phyloP scores from a whole-genome alignment of 192 early-diverging fungal genomes.

The Coemansia sp. region DNA sequence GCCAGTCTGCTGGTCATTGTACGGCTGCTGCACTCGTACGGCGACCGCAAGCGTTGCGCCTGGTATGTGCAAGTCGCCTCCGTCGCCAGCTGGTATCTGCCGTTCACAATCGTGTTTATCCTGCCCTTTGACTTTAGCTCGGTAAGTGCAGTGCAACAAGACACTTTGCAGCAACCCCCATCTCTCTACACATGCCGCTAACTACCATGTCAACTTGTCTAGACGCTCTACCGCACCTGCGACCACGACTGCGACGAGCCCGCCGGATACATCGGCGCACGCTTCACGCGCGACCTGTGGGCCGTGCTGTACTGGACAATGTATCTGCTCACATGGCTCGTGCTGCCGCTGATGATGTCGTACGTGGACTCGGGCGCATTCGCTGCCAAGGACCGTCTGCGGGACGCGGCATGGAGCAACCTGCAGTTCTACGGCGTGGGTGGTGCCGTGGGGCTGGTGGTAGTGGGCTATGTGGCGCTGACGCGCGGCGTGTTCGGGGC shows the following conservation, averaged over 20 bases:
- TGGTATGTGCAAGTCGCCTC: constrained; percentile 83
- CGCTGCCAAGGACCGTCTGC: constrained; percentile 62
- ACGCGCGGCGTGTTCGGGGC: constrained; percentile 54
- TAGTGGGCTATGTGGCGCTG: constrained; percentile 72
- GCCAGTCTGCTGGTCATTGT: constrained; percentile 58
- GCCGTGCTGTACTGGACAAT: constrained; percentile 85
- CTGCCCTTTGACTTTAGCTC: constrained; percentile 88
- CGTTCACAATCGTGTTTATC: constrained; percentile 88
- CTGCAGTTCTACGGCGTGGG: constrained; percentile 76
- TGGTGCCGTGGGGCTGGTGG: constrained; percentile 66
- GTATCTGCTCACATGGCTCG: constrained; percentile 82
- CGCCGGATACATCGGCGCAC: constrained; percentile 67
- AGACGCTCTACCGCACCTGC: constrained; percentile 72
- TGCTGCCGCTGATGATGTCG: constrained; percentile 80
- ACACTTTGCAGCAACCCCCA: too few species aligned
- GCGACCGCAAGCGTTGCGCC: constrained; percentile 66
- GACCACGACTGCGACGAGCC: constrained; percentile 71
- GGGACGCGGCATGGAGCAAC: constrained; percentile 78
- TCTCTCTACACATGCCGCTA: too few species aligned
- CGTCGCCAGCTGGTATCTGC: constrained; percentile 83
- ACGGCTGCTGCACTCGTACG: constrained; percentile 73
- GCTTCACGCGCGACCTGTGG: constrained; percentile 80
- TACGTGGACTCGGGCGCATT: constrained; percentile 90
- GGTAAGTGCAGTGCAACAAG: constrained; percentile 35
- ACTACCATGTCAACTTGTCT: constrained; percentile 2